Evolutionary conservation across 2,329 filamentous ascomycete genomes (phyloP).

Genomic region (Pseudophaeomoniella oleicola): DNA sequence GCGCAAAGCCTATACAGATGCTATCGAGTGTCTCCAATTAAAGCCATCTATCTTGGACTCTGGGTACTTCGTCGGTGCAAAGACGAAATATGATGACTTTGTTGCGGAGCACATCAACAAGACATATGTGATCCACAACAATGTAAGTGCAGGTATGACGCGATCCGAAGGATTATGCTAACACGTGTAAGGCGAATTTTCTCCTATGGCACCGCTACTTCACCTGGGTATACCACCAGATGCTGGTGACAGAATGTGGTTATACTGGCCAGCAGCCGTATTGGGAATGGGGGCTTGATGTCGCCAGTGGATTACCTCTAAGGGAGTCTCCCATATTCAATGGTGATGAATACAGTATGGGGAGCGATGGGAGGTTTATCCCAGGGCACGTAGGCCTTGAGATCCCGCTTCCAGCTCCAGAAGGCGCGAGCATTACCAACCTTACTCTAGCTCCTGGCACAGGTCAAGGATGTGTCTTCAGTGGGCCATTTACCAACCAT

Average conservation of each 20-base stretch:
- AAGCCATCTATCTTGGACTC: constrained; percentile 21
- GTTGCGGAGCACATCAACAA: constrained; percentile 34
- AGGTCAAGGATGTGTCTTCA: constrained; percentile 21
- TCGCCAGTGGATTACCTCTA: constrained; percentile 13
- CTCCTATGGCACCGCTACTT: constrained; percentile 22
- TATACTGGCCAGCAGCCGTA: constrained; percentile 26
- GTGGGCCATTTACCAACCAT: constrained; percentile 23
- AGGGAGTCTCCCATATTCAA: constrained; percentile 19
- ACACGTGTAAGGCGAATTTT: constrained; percentile 13
- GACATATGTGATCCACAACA: constrained; percentile 28
- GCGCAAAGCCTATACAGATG: constrained; percentile 25
- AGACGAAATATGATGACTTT: constrained; percentile 36
- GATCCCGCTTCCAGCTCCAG: neutral
- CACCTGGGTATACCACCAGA: constrained; percentile 17
- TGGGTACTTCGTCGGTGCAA: constrained; percentile 25
- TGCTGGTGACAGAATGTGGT: constrained; percentile 20
- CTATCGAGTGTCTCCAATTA: constrained; percentile 29
- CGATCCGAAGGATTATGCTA: no score
- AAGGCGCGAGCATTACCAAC: constrained; percentile 14
- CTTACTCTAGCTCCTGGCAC: constrained; percentile 25
- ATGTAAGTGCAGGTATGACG: constrained; percentile 4
- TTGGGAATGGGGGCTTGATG: constrained; percentile 23
- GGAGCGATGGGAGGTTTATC: constrained; percentile 14
- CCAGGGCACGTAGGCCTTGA: constrained; percentile 4
- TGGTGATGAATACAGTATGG: constrained; percentile 22